Evolutionary conservation across 805 yeast species (phyloP).

Genomic region (Zygotorulaspora florentina): DNA sequence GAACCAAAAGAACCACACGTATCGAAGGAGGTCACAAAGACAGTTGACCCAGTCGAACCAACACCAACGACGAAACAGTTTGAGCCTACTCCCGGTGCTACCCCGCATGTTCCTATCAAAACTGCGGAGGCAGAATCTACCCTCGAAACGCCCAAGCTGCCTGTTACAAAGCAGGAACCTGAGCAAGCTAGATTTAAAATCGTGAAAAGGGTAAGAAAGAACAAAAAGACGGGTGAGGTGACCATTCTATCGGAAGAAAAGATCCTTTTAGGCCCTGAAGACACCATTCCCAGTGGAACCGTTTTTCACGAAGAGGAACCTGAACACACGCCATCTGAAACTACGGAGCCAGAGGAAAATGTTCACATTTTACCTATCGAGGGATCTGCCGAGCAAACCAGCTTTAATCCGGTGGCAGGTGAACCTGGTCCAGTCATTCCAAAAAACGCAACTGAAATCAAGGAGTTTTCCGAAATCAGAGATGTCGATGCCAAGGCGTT

Average conservation of each 20-base stretch:
- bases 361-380: conserved; percentile 43
- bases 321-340: neutral
- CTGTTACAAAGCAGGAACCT: neutral
- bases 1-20: neutral
- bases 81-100: neutral
- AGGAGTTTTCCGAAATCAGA: conserved; percentile 56
- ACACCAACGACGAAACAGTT: neutral
- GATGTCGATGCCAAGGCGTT: conserved; percentile 57
- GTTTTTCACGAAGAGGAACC: conserved; percentile 20
- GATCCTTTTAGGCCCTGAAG: conserved; percentile 18
- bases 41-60: neutral
- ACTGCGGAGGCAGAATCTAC: neutral
- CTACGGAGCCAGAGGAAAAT: conserved; percentile 11
- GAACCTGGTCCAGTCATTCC: conserved; percentile 65
- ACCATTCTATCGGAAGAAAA: conserved; percentile 30
- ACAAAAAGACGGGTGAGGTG: conserved; percentile 41
- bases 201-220: conserved; percentile 38
- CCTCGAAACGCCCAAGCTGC: neutral
- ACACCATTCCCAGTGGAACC: conserved; percentile 11
- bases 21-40: neutral
- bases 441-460: conserved; percentile 56
- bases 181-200: conserved; percentile 29
- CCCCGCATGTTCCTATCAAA: neutral
- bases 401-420: conserved; percentile 38
- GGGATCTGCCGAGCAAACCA: conserved; percentile 43